Conservation (phyloP, 257 asterid species). For the Asclepias syriaca region DNA sequence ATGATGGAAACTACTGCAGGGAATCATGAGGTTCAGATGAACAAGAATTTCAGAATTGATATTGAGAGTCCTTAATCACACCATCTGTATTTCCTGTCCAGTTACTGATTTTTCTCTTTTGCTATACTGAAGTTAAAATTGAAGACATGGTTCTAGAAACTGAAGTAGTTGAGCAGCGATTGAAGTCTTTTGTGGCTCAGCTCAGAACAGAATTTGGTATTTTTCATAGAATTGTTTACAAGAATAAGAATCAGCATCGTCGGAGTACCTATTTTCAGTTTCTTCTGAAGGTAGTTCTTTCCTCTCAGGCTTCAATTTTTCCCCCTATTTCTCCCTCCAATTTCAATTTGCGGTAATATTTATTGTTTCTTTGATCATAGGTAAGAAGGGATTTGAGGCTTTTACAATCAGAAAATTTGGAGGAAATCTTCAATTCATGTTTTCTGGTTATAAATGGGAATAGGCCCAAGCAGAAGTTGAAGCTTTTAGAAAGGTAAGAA, state of each 20-base stretch:
- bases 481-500: slow-evolving; percentile 68
- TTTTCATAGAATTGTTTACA: slow-evolving; percentile 75
- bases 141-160: slow-evolving; percentile 46
- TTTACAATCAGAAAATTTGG: slow-evolving; percentile 57
- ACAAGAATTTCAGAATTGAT: background rate
- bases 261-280: slow-evolving; percentile 76
- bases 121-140: background rate
- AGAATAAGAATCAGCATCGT: slow-evolving; percentile 87
- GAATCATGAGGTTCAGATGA: background rate
- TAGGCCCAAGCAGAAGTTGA: slow-evolving; percentile 84
- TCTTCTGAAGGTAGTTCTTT: slow-evolving; percentile 54
- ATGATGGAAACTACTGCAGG: background rate
- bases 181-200: slow-evolving; percentile 58
- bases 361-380: slow-evolving; percentile 21
- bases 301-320: background rate
- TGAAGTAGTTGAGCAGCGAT: slow-evolving; percentile 50
- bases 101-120: background rate
- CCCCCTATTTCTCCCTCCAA: too few relatives aligned
- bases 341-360: background rate
- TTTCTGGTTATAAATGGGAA: slow-evolving; percentile 65
- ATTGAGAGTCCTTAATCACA: background rate
- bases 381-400: slow-evolving; percentile 86
- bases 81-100: background rate
- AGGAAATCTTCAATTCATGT: slow-evolving; percentile 58
- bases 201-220: slow-evolving; percentile 66